phyloP scores from a whole-genome alignment of 2,329 filamentous ascomycete species.

The Verticillium longisporum region DNA sequence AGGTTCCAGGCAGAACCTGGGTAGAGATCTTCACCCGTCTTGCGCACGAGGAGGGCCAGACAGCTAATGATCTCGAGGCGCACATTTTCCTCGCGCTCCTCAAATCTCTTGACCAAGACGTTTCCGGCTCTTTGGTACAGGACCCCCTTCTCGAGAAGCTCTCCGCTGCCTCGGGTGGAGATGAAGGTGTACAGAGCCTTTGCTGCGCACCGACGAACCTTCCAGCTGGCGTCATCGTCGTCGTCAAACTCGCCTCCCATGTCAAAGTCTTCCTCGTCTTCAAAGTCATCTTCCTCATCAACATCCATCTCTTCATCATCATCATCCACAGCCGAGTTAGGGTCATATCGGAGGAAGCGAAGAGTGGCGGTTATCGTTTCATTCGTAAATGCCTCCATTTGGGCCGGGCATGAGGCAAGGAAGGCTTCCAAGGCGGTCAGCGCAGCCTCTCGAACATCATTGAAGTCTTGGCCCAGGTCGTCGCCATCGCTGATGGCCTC shows the following conservation, averaged over 20 bases:
- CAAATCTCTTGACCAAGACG: conserved; percentile 74
- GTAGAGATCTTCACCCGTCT: conserved; percentile 66
- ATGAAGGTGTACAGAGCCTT: conserved; percentile 86
- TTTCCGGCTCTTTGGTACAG: conserved; percentile 74
- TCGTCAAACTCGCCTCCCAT: conserved; percentile 76
- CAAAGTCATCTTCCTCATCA: conserved; percentile 58
- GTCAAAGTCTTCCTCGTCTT: conserved; percentile 53
- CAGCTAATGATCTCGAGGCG: conserved; percentile 81
- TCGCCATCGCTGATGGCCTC: conserved; percentile 68
- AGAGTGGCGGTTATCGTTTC: conserved; percentile 70
- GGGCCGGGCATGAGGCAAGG: conserved; percentile 71
- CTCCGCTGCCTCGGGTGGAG: conserved; percentile 68
- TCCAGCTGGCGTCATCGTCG: conserved; percentile 96
- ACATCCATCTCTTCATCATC: conserved; percentile 58
- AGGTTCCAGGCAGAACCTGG: conserved; percentile 33
- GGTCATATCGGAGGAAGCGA: conserved; percentile 87
- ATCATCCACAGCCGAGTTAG: conserved; percentile 71
- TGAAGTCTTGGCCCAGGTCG: conserved; percentile 62
- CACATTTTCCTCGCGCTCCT: conserved; percentile 91
- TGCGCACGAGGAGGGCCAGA: conserved; percentile 76
- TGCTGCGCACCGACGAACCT: conserved; percentile 88
- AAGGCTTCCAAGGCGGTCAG: conserved; percentile 71
- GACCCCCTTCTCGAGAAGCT: conserved; percentile 74
- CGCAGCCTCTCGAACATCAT: conserved; percentile 70
- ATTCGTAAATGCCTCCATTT: conserved; percentile 78